Evolutionary conservation across 202 grass and related monocot species (phyloP), one percentile per base, ranked within the genome.

Genomic region (Miscanthus sacchariflorus): DNA sequence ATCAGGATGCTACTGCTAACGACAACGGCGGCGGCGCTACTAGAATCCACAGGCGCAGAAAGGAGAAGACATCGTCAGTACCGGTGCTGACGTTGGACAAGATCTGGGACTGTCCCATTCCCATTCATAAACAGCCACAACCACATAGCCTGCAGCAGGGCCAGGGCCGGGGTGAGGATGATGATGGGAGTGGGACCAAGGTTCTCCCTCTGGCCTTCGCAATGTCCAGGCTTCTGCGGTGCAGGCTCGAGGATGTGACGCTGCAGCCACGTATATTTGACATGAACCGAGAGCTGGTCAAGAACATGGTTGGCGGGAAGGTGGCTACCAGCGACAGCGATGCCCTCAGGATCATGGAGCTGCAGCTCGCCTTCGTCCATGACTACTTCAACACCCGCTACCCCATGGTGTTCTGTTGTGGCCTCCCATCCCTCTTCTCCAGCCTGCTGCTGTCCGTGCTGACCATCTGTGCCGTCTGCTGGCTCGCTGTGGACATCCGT

Each of bases 381-480:
- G 83, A 85, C 30, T 77, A 68, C 7, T 54, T 85, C 21, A 36
- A 85, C 45, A 69, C 44, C 2, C 61, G 61, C 11, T 77, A 68
- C 73, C 83, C 83, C 19, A 85, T 85, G 19, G 45, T 85, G 2
- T 85, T 85, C 45, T 85, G 83, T 2, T 0, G 0, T 0, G 83
- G 83, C 7, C 14, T 77, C 5, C 0, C 0, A 12, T 85, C 83
- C 2, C 83, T 85, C 28, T 7, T 18, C 21, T 7, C 4, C 15
- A 85, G 6, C 7, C 13, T 85, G 1, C 1, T 28, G 6, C 5
- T 14, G 1, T 77, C 73, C 0, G 0, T 23, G 0, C 59, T 19
- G 2, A 52, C 19, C 27, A 12, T 68, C 1, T 12, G 27, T 8
- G 73, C 77, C 15, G 19, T 52, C 4, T 7, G 2, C 19, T 85